These are phyloP conservation scores for Termitomyces sp. DNA, from an alignment of 768 basidiomycete species.

Conservation along the genomic window DNA sequence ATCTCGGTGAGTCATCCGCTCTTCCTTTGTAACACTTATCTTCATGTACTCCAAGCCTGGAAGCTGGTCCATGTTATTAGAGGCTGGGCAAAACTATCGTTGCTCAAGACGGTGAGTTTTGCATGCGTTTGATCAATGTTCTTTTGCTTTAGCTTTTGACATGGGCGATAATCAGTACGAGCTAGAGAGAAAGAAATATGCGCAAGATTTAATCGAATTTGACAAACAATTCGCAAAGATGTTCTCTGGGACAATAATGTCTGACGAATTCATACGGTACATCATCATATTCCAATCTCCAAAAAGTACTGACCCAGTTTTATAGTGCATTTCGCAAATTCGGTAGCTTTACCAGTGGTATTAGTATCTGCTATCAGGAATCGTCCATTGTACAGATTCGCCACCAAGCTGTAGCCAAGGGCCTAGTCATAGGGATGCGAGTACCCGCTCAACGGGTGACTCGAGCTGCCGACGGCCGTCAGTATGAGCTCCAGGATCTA, in stretches of 20 bases:
- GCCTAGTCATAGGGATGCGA: slow-evolving; percentile 46
- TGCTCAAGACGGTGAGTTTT: slow-evolving; percentile 44
- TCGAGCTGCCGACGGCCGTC: slow-evolving; percentile 43
- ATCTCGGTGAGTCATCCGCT: slow-evolving; percentile 39
- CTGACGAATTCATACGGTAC: slow-evolving; percentile 36
- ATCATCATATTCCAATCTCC: not conserved
- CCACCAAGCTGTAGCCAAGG: slow-evolving; percentile 30
- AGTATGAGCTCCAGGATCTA: slow-evolving; percentile 48
- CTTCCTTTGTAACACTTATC: not conserved
- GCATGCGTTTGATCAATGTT: not conserved
- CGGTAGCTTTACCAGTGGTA: slow-evolving; percentile 49
- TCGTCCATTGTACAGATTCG: slow-evolving; percentile 36
- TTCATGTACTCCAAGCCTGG: slow-evolving; percentile 36
- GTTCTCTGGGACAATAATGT: slow-evolving; percentile 64
- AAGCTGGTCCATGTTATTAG: slow-evolving; percentile 52
- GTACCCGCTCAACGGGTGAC: slow-evolving; percentile 43
- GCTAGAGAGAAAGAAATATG: slow-evolving; percentile 58
- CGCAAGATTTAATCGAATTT: slow-evolving; percentile 67
- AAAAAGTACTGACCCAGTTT: not conserved
- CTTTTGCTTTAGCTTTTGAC: not conserved
- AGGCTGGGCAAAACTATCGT: slow-evolving; percentile 41
- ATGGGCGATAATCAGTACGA: slow-evolving; percentile 44
- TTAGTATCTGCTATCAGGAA: slow-evolving; percentile 45
- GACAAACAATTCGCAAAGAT: slow-evolving; percentile 59
- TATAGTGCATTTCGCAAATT: slow-evolving; percentile 48